phyloP scores from a whole-genome alignment of 2,329 filamentous ascomycete genomes.

The Cyphellophora attinorum region DNA sequence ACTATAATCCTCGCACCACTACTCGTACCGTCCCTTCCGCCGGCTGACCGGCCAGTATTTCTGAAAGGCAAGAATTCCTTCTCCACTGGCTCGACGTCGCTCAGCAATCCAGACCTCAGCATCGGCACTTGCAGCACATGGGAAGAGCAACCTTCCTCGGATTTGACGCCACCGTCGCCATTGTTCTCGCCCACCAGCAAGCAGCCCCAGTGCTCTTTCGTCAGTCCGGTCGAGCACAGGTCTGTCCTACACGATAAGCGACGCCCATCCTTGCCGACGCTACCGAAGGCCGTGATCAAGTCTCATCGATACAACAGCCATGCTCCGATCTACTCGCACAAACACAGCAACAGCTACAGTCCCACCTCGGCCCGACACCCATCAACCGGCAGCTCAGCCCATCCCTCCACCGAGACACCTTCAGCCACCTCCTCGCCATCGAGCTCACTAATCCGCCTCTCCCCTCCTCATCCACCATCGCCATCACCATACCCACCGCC shows the following conservation, averaged over 20 bases:
- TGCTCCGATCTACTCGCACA: too few relatives aligned
- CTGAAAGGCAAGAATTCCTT: neutral
- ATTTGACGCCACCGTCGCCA: neutral
- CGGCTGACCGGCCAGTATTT: conserved; percentile 4
- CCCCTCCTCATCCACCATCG: neutral
- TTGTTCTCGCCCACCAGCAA: neutral
- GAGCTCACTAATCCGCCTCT: neutral
- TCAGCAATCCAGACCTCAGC: neutral
- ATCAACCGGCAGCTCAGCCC: too few relatives aligned
- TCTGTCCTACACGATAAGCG: neutral
- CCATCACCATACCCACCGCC: neutral
- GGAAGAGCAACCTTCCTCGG: neutral
- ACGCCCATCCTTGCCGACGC: neutral
- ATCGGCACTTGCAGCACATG: neutral
- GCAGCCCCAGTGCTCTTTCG: neutral
- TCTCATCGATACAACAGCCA: too few relatives aligned
- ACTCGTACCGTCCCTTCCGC: conserved; percentile 7
- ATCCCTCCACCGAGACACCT: too few relatives aligned
- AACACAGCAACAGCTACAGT: too few relatives aligned
- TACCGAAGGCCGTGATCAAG: too few relatives aligned
- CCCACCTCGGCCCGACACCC: too few relatives aligned
- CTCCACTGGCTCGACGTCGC: neutral
- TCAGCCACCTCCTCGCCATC: neutral
- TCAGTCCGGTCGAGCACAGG: neutral
- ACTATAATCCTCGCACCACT: conserved; percentile 13